Base-by-base conservation (phyloP, 441 rosid genomes). In the Pelargonium cotyledonis region DNA sequence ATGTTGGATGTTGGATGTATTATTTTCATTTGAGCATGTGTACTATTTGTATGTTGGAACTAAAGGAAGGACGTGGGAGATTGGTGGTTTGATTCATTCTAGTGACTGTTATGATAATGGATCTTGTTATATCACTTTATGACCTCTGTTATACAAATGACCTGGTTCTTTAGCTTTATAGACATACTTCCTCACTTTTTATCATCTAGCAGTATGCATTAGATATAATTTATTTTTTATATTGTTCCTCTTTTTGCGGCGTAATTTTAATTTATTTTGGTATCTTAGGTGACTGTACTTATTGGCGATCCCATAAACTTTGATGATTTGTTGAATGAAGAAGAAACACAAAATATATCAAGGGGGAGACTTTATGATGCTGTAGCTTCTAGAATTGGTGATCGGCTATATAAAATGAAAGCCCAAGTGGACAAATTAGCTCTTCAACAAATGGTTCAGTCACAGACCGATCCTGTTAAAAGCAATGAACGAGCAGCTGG, bases 341-440 rank as follows among this genome's bases (percentile, higher is more conserved):
- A 86, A 77, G 82, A 76, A 63, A 74, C 73, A 5, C 57, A 81
- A 68, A 51, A 77, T 69, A 65, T 81, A 5, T 76, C 95, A 47
- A 84, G 93, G 68, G 89, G 91, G 66, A 86, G 85, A 51, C 71
- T 94, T 7, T 94, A 91, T 23, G 98, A 94, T 43, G 90, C 95
- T 10, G 92, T 88, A 10, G 86, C 97, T 69, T 85, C 89, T 38
- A 85, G 96, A 72, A 83, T 94, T 0, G 90, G 97, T 9, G 75
- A 77, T 5, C 85, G 82, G 57, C 81, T 91, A 9, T 81, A 69
- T 15, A 75, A 83, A 71, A 75, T 94, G 66, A 94, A 90, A 76
- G 63, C 61, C 60, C 84, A 82, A 76, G 95, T 89, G 0, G 99
- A 94, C 69, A 85, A 72, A 73, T 63, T 88, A 64, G 89, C 85